Evolutionary conservation across 805 yeast genomes (phyloP).

Genomic region (Candida hungchunana): DNA sequence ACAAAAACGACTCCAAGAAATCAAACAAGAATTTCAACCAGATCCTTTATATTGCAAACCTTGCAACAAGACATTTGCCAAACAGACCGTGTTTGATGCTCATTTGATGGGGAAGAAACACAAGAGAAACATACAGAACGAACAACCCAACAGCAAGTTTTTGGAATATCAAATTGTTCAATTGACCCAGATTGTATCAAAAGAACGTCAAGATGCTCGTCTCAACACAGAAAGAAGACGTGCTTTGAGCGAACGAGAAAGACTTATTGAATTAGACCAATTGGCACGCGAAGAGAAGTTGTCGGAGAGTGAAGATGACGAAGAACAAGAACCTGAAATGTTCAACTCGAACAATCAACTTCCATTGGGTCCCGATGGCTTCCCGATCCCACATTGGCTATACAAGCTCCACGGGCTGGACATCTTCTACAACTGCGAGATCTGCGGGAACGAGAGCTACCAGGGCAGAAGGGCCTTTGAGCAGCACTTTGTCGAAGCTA

Average conservation of each 20-base stretch:
- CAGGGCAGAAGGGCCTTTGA: constrained; percentile 71
- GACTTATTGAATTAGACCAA: constrained; percentile 30
- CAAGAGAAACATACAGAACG: constrained; percentile 38
- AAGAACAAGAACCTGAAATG: constrained; percentile 30
- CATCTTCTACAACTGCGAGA: constrained; percentile 69
- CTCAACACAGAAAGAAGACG: constrained; percentile 60
- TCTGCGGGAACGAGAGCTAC: constrained; percentile 73
- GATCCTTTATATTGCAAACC: constrained; percentile 48
- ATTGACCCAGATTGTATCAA: constrained; percentile 35
- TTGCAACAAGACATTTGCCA: constrained; percentile 63
- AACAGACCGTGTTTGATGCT: constrained; percentile 57
- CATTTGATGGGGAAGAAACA: constrained; percentile 80
- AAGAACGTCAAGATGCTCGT: constrained; percentile 46
- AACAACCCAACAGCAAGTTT: constrained; percentile 33
- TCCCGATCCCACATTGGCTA: constrained; percentile 91
- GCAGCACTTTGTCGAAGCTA: constrained; percentile 66
- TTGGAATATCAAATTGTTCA: constrained; percentile 21
- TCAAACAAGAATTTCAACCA: constrained; percentile 17
- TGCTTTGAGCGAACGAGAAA: constrained; percentile 58
- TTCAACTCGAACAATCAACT: constrained; percentile 49
- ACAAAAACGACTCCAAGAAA: constrained; percentile 24
- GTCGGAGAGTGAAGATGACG: constrained; percentile 27
- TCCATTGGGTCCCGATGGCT: constrained; percentile 85
- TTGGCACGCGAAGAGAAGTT: constrained; percentile 26
- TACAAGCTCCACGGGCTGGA: constrained; percentile 86